Percentiles rank a stretch among this genome's conserved stretches.
Conservation (phyloP, 2,329 filamentous ascomycete species). For the Alternaria viburni region DNA sequence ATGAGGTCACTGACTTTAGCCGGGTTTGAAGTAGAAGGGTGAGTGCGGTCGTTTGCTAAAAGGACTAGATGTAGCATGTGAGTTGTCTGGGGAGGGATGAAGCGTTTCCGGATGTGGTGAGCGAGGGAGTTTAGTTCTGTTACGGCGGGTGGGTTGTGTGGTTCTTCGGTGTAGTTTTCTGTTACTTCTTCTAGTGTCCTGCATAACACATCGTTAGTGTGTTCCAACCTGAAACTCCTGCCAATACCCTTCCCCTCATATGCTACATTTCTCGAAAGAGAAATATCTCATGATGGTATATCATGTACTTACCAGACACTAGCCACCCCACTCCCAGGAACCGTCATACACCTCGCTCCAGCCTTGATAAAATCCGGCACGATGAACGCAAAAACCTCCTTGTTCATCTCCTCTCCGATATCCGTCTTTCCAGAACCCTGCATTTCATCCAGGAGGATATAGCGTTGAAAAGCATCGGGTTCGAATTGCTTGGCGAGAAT, state of each 20-base stretch:
- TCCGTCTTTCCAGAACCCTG: not conserved
- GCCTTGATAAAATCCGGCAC: not conserved
- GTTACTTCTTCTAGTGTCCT: not conserved
- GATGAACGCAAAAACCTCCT: not conserved
- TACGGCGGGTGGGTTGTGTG: not conserved
- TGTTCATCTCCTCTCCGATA: not conserved
- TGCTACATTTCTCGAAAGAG: not conserved
- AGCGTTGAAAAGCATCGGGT: slow-evolving; percentile 7
- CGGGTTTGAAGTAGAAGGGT: not conserved
- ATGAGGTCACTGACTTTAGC: slow-evolving; percentile 7
- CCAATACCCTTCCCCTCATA: too few species aligned
- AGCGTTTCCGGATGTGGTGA: not conserved
- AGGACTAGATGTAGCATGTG: slow-evolving; percentile 7
- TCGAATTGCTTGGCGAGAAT: slow-evolving; percentile 8
- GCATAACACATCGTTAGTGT: not conserved
- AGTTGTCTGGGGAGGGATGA: not conserved
- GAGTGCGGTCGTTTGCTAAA: slow-evolving; percentile 6
- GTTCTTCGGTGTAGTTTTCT: not conserved
- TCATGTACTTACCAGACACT: slow-evolving; percentile 9
- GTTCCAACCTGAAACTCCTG: too few species aligned
- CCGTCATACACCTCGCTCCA: slow-evolving; percentile 8
- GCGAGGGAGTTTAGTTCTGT: slow-evolving; percentile 1
- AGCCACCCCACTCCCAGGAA: slow-evolving; percentile 3
- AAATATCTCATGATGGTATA: not conserved
- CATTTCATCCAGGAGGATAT: slow-evolving; percentile 1